phyloP scores from a whole-genome alignment of 306 rosid genomes.

The Bauhinia variegata region DNA sequence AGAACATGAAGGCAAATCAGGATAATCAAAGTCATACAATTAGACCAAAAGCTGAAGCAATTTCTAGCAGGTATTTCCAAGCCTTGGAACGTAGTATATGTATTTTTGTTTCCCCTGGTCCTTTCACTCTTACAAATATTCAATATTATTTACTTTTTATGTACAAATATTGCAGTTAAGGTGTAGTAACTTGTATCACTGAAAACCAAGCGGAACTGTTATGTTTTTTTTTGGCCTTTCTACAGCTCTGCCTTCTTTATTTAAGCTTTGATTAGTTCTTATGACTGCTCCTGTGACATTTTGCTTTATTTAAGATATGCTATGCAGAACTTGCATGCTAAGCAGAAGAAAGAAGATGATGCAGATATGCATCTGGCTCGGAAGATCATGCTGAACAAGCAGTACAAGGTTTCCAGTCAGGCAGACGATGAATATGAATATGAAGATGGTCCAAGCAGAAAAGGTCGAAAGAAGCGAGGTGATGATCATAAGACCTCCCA shows the following conservation, averaged over 20 bases:
- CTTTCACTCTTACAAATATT: neutral
- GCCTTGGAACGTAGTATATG: slow-evolving; percentile 13
- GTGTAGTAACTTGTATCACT: slow-evolving; percentile 25
- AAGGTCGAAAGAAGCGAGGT: slow-evolving; percentile 61
- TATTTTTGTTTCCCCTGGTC: slow-evolving; percentile 5
- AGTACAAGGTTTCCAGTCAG: slow-evolving; percentile 57
- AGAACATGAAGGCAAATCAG: slow-evolving; percentile 52
- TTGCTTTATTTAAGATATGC: slow-evolving; percentile 51
- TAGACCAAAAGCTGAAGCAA: slow-evolving; percentile 48
- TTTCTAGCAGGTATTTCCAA: slow-evolving; percentile 60
- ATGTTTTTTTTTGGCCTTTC: neutral
- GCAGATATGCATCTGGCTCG: slow-evolving; percentile 82
- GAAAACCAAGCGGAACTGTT: neutral
- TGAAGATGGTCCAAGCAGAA: slow-evolving; percentile 69
- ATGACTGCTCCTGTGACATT: slow-evolving; percentile 24
- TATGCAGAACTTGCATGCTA: slow-evolving; percentile 48
- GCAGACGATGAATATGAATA: slow-evolving; percentile 92
- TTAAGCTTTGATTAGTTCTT: neutral
- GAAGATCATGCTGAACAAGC: slow-evolving; percentile 78
- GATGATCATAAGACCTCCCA: slow-evolving; percentile 56
- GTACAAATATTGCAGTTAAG: slow-evolving; percentile 22
- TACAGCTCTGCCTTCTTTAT: slow-evolving; percentile 9
- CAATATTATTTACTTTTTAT: slow-evolving; percentile 22
- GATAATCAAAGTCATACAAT: slow-evolving; percentile 42
- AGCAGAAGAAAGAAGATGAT: slow-evolving; percentile 76